Evolutionary conservation across 331 rosid species (phyloP), one percentile per base, ranked within the genome.

Genomic region (Spiraea crenata): DNA sequence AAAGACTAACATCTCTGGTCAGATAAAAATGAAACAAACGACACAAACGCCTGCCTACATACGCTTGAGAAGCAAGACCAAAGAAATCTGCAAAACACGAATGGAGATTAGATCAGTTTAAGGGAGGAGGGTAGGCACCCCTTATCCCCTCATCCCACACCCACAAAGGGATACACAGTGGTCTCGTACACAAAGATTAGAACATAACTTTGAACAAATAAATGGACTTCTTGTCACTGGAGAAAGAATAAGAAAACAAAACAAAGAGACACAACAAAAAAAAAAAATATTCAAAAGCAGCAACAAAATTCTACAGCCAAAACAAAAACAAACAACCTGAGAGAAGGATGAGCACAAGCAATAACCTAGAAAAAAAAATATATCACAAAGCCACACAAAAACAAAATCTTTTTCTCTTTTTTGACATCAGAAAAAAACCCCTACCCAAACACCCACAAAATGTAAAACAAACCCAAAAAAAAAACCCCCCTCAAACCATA

Each of bases 161-260:
- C 67, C 55, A 19, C 3, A 17, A 7, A 7, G 35, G 14, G 16
- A 49, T 54, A 20, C 42, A 62, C 1, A 42, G 10, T 9, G 16
- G 51, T 60, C 54, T 38, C 7, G 74, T 37, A 47, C 63, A 50
- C 13, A 51, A 68, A 74, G 78, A 34, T 47, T 79, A 77, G 74
- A 44, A 77, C 63, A 74, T 80, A 85, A 93, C 98, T 82, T 88
- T 93, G 96, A 90, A 93, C 72, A 93, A 90, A 68, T 90, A 93
- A 79, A 93, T 90, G 86, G 76, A 90, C 80, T 81, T 88, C 76
- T 72, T 86, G 85, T 81, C 74, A 68, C 65, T 84, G 77, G 93
- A 88, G 89, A 90, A 78, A 64, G 55, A 51, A 63, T 42, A 76
- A 20, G 39, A 31, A 70, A 44, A 52, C 11, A 74, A 65, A 50